Evolutionary conservation across 169 alveolate species (phyloP), one percentile per base, ranked within the genome.

Genomic region (Eimeria zaria): DNA sequence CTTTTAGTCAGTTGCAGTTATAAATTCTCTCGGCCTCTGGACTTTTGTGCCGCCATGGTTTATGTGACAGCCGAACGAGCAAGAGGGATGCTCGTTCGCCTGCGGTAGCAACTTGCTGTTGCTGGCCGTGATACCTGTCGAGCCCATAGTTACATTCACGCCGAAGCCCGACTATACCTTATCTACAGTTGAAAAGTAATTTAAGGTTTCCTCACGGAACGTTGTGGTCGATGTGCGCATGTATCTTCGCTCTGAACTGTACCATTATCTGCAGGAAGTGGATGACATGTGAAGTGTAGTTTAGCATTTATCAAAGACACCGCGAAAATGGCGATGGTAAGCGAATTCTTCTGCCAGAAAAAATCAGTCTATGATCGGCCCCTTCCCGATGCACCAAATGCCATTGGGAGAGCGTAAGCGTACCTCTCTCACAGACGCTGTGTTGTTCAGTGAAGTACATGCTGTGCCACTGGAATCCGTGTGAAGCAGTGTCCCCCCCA

Each of bases 241-340:
- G 33, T 39, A 16, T 20, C 18, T 73, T 20, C 16, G n/a, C 16
- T 73, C 33, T 44, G 33, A 41, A 73, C 83, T 73, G 36, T 41
- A 53, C 53, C 88, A 78, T 18, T 48, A 44, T 78, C n/a, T 58
- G 88, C 88, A 78, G 88, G 88, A 44, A 48, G 46, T 16, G 71
- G 94, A 41, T 87, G 94, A 55, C 94, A 33, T 62, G 94, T 62
- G 94, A 87, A 87, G 67, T 87, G 81, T 87, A 87, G 81, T 27
- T 24, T 64, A 36, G 67, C 30, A n/a, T 41, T 27, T 64, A 41
- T 27, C 51, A 11, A 44, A 5, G n/a, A 87, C 67, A 60, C 94
- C 4, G 67, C 64, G 84, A 87, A 87, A 87, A 87, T 87, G 94
- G 94, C 94, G 81, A 87, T 87, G 94, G 94, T 87, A 41, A 87